Evolutionary conservation across 768 basidiomycete species (phyloP), one percentile per base, ranked within the genome.

Genomic region (Mycena floridula): DNA sequence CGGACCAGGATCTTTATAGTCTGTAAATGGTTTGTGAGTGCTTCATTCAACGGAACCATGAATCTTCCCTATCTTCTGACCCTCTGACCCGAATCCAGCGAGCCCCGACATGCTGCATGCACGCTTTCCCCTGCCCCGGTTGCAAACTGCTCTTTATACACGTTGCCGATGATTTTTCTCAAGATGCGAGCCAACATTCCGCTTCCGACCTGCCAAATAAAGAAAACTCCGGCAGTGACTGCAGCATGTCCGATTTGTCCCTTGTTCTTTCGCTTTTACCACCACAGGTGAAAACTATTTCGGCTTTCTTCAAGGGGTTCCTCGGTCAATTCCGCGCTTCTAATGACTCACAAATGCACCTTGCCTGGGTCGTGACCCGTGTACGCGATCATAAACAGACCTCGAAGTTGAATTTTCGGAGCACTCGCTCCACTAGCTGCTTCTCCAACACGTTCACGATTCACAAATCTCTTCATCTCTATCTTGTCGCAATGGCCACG

Each of bases 401-500:
- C 74, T 70, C 68, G 68, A 69, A 56, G 70, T 62, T 67, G 67
- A 66, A 69, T n/a, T n/a, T 72, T 75, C 77, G 78, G 79, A 71
- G 65, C 64, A n/a, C 65, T 72, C 74, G 71, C 81, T 84, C 84
- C 82, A 87, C 82, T 72, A 67, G 67, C 73, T 76, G 77, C 75
- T 65, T 62, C 70, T 69, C 68, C 69, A 70, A 74, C 85, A 87
- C 82, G 84, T 85, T 82, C 63, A 62, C 63, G 69, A 70, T 73
- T 67, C 73, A 72, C 68, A 71, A 76, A n/a, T n/a, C n/a, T n/a
- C n/a, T 74, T 77, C 78, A 76, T 67, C 74, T 77, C 79, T 79
- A 78, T 84, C 76, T 73, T 65, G 74, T 81, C 77, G 73, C 74
- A 70, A 68, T 64, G 61, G 58, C 74, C 85, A 85, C 85, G 83